These are phyloP conservation scores for Cytospora paraplurivora DNA, from an alignment of 2,329 filamentous ascomycete species.

Conservation along the genomic window DNA sequence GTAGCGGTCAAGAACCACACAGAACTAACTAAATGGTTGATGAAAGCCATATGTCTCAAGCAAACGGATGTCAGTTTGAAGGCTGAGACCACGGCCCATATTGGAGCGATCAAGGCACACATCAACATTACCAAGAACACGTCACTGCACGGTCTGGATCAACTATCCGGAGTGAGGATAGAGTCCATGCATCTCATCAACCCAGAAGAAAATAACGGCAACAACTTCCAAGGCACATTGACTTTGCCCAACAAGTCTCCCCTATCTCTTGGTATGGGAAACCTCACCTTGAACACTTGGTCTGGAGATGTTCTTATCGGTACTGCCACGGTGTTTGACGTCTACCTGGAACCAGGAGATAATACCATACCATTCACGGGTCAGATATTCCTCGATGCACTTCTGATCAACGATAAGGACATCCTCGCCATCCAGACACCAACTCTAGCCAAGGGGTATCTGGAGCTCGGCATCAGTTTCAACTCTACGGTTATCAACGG, in stretches of 20 bases:
- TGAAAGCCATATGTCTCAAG: slow-evolving; percentile 43
- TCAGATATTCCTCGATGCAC: slow-evolving; percentile 43
- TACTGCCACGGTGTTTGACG: slow-evolving; percentile 42
- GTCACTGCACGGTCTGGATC: slow-evolving; percentile 42
- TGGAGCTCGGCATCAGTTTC: slow-evolving; percentile 42
- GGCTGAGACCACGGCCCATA: slow-evolving; percentile 41
- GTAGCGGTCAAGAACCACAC: slow-evolving; percentile 42
- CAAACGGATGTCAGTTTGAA: slow-evolving; percentile 42
- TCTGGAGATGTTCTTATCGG: slow-evolving; percentile 46
- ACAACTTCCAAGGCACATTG: slow-evolving; percentile 38
- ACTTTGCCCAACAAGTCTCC: slow-evolving; percentile 49
- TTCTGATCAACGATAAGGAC: slow-evolving; percentile 45
- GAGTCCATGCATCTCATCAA: slow-evolving; percentile 46
- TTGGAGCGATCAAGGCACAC: slow-evolving; percentile 43
- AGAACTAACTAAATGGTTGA: slow-evolving; percentile 45
- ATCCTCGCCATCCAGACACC: slow-evolving; percentile 39
- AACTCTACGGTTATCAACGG: slow-evolving; percentile 47
- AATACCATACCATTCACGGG: slow-evolving; percentile 46
- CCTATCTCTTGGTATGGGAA: slow-evolving; percentile 47
- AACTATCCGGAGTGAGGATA: slow-evolving; percentile 43
- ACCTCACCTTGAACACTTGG: slow-evolving; percentile 48
- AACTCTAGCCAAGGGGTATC: neutral
- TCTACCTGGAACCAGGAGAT: slow-evolving; percentile 46
- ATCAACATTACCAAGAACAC: slow-evolving; percentile 47
- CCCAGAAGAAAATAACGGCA: neutral